Evolutionary conservation across 306 rosid species (phyloP), one percentile per base, ranked within the genome.

Genomic region (Cicer cuneatum): DNA sequence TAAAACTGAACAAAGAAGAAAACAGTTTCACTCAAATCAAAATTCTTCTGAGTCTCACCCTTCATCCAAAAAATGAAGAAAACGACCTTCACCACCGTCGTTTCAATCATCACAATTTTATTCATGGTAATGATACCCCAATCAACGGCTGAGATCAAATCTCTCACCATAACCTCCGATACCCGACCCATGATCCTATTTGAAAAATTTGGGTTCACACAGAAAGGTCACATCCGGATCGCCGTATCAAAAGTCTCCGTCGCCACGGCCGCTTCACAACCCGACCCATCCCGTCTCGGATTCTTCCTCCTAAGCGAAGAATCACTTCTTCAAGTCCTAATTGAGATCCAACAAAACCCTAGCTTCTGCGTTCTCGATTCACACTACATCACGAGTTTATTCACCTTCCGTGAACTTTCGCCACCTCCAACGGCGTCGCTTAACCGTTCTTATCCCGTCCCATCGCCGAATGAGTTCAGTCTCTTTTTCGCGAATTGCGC

Each of bases 161-260:
- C 89, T 84, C 89, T 93, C 0, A 77, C 85, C 49, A 89, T 93
- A 43, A 48, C 82, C 60, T 73, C 90, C 79, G 98, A 90, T 78
- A 58, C 69, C 48, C 90, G 98, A 1, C 78, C 90, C 21, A 89
- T 90, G 98, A 90, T 93, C 74, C 88, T 87, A 1, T 85, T 90
- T 73, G 97, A 90, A 85, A 90, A 89, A 81, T 93, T 93, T 79
- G 98, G 98, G 0, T 93, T 93, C 93, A 89, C 98, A 1, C 91
- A 84, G 84, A 77, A 77, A 18, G 98, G 98, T n/a, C 86, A 78
- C 59, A 88, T 90, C 16, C 7, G 66, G 53, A 83, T 93, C 70
- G 40, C 88, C 29, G 96, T 90, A 39, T 71, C 81, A 5, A 38
- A 80, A 0, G 98, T 93, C 47, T 56, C 81, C 7, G 93, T 90